Base-by-base conservation (phyloP, 768 basidiomycete genomes). In the Hygrophoropsis aurantiaca region DNA sequence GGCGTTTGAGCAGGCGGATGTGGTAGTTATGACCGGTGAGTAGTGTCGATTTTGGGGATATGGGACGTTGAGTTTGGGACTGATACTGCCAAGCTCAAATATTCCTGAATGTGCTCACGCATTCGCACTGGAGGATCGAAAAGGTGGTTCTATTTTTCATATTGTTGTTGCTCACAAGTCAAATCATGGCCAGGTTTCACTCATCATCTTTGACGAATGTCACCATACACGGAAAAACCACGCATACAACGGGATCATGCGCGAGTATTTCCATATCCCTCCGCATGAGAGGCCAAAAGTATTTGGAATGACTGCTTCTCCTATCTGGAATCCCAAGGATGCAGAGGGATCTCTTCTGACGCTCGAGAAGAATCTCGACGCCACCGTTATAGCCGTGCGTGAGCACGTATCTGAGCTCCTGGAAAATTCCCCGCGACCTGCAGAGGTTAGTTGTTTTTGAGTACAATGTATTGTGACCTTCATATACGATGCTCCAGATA, bases 301-400 rank as follows among this genome's bases (percentile, higher is more conserved):
- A n/a, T 90, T 94, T 50, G 93, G 93, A 3, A 87, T 95, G 84
- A 94, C 93, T 0, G 93, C 93, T 0, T 92, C 89, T 15, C 92
- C 92, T 0, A 82, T 92, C 20, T 91, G 87, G 85, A 87, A 89
- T 52, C 75, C 81, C 11, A 84, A 79, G 52, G 78, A 90, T 43
- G 81, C 89, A 0, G 63, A 69, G 16, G 77, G 76, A 19, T 87
- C 87, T 3, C 67, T 94, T 16, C 59, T 70, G 18, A 72, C 73
- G 0, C 70, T 92, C 3, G 89, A 94, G 62, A 68, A 70, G 35
- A 90, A 86, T 54, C 55, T 92, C 62, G 77, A 90, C 61, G 77
- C 87, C 16, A 85, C 81, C 49, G 81, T 91, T 19, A 75, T 90
- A 18, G 83, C 85, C 16, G 89, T 94, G 16, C 78, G 79, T 26